phyloP scores from a whole-genome alignment of 306 rosid genomes.

The Rosa persica region DNA sequence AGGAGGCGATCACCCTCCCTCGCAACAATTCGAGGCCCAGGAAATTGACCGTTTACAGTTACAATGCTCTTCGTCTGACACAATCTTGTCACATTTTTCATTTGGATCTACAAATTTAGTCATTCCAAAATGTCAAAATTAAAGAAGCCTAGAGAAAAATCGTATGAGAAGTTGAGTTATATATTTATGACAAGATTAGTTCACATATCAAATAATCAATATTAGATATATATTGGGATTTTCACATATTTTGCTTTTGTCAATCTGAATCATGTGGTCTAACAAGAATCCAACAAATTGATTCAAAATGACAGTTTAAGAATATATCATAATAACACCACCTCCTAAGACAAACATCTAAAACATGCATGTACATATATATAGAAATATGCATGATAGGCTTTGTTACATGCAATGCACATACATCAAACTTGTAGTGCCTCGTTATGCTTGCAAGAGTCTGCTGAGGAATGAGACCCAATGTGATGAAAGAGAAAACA shows the following conservation, averaged over 20 bases:
- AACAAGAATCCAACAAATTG: no score
- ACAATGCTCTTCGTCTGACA: slow-evolving; percentile 64
- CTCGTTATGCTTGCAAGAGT: slow-evolving; percentile 50
- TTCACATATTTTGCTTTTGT: no score
- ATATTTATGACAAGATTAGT: no score
- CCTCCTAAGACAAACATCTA: no score
- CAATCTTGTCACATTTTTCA: slow-evolving; percentile 53
- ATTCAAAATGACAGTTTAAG: no score
- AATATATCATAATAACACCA: no score
- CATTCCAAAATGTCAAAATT: not conserved
- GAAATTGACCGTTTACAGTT: slow-evolving; percentile 67
- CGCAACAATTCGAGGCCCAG: slow-evolving; percentile 67
- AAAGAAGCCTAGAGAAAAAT: no score
- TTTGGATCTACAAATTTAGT: slow-evolving; percentile 33
- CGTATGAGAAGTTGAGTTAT: no score
- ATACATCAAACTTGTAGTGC: slow-evolving; percentile 64
- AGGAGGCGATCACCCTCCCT: slow-evolving; percentile 60
- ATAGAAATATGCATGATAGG: not conserved
- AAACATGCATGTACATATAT: no score
- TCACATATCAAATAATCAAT: no score
- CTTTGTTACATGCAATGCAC: not conserved
- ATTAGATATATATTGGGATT: no score
- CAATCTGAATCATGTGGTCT: no score
- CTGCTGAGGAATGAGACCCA: slow-evolving; percentile 28
- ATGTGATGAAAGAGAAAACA: slow-evolving; percentile 26